Percentiles rank a stretch among this genome's conserved stretches.
Evolutionary conservation across 495 filamentous ascomycete species (phyloP).

Genomic region (Podospora australis): DNA sequence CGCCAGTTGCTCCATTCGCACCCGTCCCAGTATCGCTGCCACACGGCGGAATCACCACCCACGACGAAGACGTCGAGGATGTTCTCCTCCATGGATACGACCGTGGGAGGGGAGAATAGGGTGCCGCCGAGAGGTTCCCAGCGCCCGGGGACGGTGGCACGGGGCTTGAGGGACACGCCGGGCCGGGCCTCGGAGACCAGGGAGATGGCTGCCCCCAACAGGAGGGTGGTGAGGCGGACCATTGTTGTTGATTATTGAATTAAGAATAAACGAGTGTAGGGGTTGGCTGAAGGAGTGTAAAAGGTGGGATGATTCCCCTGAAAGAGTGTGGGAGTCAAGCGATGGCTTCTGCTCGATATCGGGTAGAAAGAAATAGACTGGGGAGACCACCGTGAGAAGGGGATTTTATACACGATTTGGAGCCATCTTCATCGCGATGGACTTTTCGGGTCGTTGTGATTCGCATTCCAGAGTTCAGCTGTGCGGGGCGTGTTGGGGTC

Average conservation of each 20-base stretch:
- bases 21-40: background rate
- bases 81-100: background rate
- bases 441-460: background rate
- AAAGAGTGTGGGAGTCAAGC: no score
- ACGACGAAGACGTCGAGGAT: slow-evolving; percentile 1
- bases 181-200: background rate
- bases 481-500: background rate
- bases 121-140: background rate
- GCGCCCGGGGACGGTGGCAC: background rate
- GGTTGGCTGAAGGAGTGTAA: background rate
- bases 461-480: background rate
- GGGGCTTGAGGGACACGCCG: background rate
- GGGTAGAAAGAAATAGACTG: no score
- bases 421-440: background rate
- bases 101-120: background rate
- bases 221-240: background rate
- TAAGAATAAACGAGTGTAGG: no score
- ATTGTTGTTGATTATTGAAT: background rate
- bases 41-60: background rate
- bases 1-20: background rate
- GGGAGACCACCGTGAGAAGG: no score
- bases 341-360: no score
- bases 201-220: background rate
- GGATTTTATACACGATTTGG: background rate
- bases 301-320: background rate